phyloP scores from a whole-genome alignment of 495 filamentous ascomycete species.

The Aspergillus sclerotiicarbonarius region DNA sequence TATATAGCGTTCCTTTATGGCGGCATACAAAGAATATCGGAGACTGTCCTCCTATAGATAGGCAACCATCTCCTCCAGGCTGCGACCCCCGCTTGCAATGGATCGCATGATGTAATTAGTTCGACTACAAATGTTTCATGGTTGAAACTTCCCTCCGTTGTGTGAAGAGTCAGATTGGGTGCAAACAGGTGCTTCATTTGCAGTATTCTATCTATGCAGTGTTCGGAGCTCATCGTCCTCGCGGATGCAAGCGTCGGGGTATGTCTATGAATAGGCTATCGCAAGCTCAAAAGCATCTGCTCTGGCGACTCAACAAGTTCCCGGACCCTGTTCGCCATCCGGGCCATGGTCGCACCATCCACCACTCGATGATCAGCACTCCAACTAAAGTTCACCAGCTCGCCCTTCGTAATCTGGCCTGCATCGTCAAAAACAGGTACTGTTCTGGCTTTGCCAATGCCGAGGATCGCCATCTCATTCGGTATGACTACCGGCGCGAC shows the following conservation, averaged over 20 bases:
- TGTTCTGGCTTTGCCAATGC: conserved; percentile 74
- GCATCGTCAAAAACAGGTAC: conserved; percentile 71
- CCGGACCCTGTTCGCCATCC: conserved; percentile 77
- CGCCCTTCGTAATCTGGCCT: conserved; percentile 86
- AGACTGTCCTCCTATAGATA: too few species aligned
- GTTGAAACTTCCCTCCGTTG: too few species aligned
- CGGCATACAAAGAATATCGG: too few species aligned
- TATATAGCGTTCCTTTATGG: too few species aligned
- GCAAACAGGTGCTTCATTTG: background rate
- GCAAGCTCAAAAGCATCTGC: conserved; percentile 65
- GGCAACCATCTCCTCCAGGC: too few species aligned
- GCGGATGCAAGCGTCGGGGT: background rate
- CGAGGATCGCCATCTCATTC: conserved; percentile 87
- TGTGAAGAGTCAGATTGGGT: background rate
- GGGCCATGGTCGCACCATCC: conserved; percentile 90
- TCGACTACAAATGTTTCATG: too few species aligned
- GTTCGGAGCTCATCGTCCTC: background rate
- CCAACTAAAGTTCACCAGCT: conserved; percentile 91
- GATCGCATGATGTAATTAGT: too few species aligned
- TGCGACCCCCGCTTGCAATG: too few species aligned
- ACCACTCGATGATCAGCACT: conserved; percentile 94
- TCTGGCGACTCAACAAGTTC: conserved; percentile 78
- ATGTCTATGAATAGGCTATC: conserved; percentile 24
- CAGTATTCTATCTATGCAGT: conserved; percentile 4
- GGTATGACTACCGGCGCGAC: conserved; percentile 87